Conservation (phyloP, 2,329 filamentous ascomycete genomes). For the Didymella lethalis region DNA sequence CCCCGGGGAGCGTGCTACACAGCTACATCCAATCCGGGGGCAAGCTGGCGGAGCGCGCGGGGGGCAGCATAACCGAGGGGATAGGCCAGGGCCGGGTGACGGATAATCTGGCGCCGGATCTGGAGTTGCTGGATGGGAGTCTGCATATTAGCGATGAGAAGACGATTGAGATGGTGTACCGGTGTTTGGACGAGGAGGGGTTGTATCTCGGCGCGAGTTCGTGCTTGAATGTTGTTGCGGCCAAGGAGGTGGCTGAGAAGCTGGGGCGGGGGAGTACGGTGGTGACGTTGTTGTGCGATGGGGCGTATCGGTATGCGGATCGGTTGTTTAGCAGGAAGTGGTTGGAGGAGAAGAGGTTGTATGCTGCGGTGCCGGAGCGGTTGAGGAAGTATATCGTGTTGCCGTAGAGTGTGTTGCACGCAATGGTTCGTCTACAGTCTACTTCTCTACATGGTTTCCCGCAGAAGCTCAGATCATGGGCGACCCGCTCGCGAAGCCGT, state of each 20-base stretch:
- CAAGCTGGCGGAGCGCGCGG: slow-evolving; percentile 79
- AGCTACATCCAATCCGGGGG: slow-evolving; percentile 89
- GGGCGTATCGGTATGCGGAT: slow-evolving; percentile 97
- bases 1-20: slow-evolving; percentile 91
- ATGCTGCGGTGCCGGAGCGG: slow-evolving; percentile 81
- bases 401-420: slow-evolving; percentile 59
- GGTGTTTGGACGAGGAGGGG: slow-evolving; percentile 94
- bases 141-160: slow-evolving; percentile 88
- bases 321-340: slow-evolving; percentile 90
- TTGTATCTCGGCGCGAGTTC: slow-evolving; percentile 94
- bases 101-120: slow-evolving; percentile 88
- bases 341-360: slow-evolving; percentile 84
- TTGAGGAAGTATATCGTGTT: slow-evolving; percentile 94
- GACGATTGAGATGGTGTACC: slow-evolving; percentile 97
- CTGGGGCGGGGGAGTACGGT: slow-evolving; percentile 88
- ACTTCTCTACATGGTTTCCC: slow-evolving; percentile 3
- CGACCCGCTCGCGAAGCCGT: slow-evolving; percentile 70
- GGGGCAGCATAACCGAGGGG: slow-evolving; percentile 93
- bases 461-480: slow-evolving; percentile 50
- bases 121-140: slow-evolving; percentile 83
- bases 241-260: slow-evolving; percentile 90
- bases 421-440: not conserved
- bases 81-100: slow-evolving; percentile 97
- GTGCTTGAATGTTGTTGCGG: slow-evolving; percentile 92
- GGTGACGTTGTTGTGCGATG: slow-evolving; percentile 93